phyloP scores from a whole-genome alignment of 169 alveolate genomes.

The Cryptosporidium andersoni region DNA sequence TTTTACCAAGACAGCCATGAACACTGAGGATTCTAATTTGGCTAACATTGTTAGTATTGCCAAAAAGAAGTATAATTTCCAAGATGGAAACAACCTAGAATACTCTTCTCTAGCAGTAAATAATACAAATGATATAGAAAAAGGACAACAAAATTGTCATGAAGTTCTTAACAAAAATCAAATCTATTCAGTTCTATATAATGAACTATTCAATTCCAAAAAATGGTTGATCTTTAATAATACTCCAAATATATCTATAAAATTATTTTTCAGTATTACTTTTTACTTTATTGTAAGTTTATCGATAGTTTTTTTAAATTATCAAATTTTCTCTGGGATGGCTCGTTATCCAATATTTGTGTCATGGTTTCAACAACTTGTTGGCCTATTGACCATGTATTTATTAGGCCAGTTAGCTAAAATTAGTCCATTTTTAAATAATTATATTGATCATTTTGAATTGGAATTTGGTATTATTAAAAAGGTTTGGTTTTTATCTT shows the following conservation, averaged over 20 bases:
- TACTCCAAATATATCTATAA: neutral
- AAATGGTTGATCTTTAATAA: no score
- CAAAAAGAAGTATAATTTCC: no score
- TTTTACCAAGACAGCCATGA: no score
- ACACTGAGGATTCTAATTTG: no score
- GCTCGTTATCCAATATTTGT: conserved; percentile 57
- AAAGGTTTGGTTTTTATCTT: conserved; percentile 39
- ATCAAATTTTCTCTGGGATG: conserved; percentile 13
- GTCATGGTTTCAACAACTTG: conserved; percentile 73
- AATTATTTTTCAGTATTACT: neutral
- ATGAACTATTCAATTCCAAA: no score
- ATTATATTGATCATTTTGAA: neutral
- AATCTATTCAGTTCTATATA: no score
- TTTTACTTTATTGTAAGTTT: conserved; percentile 8
- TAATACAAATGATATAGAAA: no score
- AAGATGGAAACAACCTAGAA: no score
- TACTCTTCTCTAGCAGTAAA: no score
- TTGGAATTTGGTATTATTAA: neutral
- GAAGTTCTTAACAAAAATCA: no score
- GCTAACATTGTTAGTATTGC: no score
- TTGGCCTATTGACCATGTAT: conserved; percentile 41
- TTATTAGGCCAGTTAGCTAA: neutral
- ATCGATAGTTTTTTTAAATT: conserved; percentile 6
- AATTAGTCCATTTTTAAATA: neutral
- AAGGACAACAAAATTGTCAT: no score